Evolutionary conservation across 345 rosid genomes (phyloP).

Genomic region (Syzygium oleosum): DNA sequence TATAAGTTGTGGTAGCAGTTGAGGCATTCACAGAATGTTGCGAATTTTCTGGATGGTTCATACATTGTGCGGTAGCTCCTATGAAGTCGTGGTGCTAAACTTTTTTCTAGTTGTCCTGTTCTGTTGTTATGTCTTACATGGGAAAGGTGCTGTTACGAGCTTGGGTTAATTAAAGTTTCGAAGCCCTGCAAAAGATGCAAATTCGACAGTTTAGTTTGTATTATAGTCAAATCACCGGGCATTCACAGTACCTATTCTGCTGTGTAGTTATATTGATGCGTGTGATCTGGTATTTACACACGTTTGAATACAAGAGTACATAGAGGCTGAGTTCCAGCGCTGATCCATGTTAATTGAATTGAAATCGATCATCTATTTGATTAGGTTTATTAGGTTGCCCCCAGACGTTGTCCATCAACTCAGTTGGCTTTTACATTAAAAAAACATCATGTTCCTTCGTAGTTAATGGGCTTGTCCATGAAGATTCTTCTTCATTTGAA

Average conservation of each 20-base stretch:
- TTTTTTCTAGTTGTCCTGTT: not conserved
- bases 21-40: not conserved
- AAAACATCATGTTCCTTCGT: accelerated
- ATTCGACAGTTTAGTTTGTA: not conserved
- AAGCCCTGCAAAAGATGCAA: not conserved
- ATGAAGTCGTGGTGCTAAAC: not conserved
- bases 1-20: not conserved
- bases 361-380: not conserved
- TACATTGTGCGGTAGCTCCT: not conserved
- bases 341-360: not conserved
- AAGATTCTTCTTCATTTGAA: not conserved
- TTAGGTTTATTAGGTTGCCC: not conserved
- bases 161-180: not conserved
- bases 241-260: no score
- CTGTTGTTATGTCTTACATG: not conserved
- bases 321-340: not conserved
- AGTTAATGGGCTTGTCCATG: not conserved
- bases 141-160: not conserved
- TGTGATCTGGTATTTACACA: not conserved
- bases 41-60: not conserved
- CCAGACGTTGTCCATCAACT: not conserved
- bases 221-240: not conserved
- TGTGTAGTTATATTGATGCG: not conserved
- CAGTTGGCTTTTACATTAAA: not conserved
- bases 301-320: not conserved